Base-by-base conservation (phyloP, 495 filamentous ascomycete species). In the Xylona heveae region DNA sequence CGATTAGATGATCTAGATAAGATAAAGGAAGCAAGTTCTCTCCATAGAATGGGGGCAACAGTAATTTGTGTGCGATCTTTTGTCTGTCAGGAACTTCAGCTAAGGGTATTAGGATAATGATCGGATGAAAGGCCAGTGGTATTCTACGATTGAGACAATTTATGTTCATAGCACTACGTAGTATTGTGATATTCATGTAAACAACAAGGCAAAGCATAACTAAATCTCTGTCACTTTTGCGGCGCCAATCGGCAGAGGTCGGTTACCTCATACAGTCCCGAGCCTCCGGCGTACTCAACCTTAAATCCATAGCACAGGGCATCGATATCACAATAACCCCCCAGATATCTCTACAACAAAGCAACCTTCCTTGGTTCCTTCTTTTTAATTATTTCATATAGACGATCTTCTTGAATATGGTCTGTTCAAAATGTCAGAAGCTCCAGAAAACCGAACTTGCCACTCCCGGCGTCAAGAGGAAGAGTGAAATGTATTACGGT, bases 401-500 rank as follows among this genome's bases (percentile, higher is more conserved):
- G 31, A 16, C 23, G 35, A 28, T 30, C 19, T n/a, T n/a, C n/a
- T n/a, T n/a, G n/a, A 55, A 37, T 30, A 77, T 78, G 72, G 72
- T 78, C 31, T 78, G 73, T 55, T 46, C 58, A 33, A 74, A 73
- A 58, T 78, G 73, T 41, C 57, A 68, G 39, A 71, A 69, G 40
- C 61, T 64, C 20, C 50, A 62, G 31, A 68, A 71, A 50, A 77
- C 73, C 14, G 57, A 68, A 18, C 64, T 78, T 28, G 68, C 68
- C 36, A 77, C 73, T 1, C 73, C 73, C 0, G 61, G 59, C 20
- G 73, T 78, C 41, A 76, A 78, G 48, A 68, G 64, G 48, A 75
- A 73, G 52, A 66, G 51, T 45, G 73, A 78, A 23, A 67, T 77
- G 58, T 78, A 78, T 55, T 64, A 70, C 44, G 72, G 73, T 31